Base-by-base conservation (phyloP, 331 rosid species). In the Pyrus hybrid region DNA sequence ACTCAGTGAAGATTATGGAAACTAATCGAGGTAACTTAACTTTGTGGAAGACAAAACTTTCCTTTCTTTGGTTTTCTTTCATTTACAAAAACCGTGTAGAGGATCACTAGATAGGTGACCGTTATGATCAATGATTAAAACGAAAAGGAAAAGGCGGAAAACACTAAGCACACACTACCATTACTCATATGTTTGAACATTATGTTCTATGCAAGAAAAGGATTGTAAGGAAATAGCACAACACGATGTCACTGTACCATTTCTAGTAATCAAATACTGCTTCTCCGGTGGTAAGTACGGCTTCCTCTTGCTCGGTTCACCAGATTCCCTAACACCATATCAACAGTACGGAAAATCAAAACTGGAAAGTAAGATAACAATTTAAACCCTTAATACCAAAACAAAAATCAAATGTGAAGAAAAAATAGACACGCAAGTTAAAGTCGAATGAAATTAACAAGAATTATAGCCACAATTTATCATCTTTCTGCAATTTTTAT, bases 271-370 rank as follows among this genome's bases (percentile, higher is more conserved):
- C 77, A 95, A 86, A 81, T 90, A 92, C 81, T 92, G 99, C 78
- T 95, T 95, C 45, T 87, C 97, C 5, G 82, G 58, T 22, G 99
- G 99, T 45, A 95, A 87, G 80, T 90, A 95, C 0, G 97, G 68
- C 83, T 94, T 94, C 92, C 97, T 89, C 91, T 92, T 90, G 87
- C 85, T 82, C 37, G 95, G 91, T 61, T 94, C 99, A 51, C 99
- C 99, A 0, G 97, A 88, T 78, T 94, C 99, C 99, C 99, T 94
- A 53, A 49, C 69, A 84, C 45, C 45, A 37, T 9, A 37, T 37
- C 23, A 53, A 75, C 67, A 60, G 28, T 41, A 63, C 33, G 69
- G 18, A 29, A 71, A 79, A 56, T 62, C 43, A 21, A 17, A 65
- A 13, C 33, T 20, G 22, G 63, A 56, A 26, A 63, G 68, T 63